These are phyloP conservation scores for Boletus mariae DNA, from an alignment of 1,284 basidiomycete genomes.

Conservation along the genomic window DNA sequence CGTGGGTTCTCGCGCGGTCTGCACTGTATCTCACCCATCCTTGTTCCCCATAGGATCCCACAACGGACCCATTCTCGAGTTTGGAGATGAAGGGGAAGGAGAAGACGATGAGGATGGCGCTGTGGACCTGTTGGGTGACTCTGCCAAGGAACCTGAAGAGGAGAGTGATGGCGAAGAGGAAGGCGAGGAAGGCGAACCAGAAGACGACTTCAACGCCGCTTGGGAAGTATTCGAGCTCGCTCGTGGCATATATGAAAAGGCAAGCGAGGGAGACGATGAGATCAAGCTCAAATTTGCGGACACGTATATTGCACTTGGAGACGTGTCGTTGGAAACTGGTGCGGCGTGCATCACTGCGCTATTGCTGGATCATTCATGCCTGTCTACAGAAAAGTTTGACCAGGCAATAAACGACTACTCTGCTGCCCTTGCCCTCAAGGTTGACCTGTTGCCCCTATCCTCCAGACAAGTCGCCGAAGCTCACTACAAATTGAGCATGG, in stretches of 20 bases:
- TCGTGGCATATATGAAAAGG: constrained; percentile 75
- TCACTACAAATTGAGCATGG: constrained; percentile 88
- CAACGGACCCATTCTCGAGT: constrained; percentile 62
- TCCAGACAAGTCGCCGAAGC: constrained; percentile 86
- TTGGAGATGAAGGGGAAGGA: constrained; percentile 71
- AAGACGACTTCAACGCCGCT: constrained; percentile 92
- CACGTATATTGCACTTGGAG: constrained; percentile 79
- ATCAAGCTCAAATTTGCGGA: constrained; percentile 77
- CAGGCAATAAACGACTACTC: constrained; percentile 85
- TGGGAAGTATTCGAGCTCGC: constrained; percentile 93
- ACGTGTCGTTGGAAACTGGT: constrained; percentile 90
- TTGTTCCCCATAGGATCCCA: constrained; percentile 20
- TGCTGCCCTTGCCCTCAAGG: constrained; percentile 68
- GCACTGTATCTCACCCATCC: not conserved
- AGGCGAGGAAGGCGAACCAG: constrained; percentile 68
- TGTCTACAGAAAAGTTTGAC: constrained; percentile 78
- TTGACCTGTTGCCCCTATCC: constrained; percentile 65
- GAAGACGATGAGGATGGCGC: constrained; percentile 40
- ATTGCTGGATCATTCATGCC: constrained; percentile 2
- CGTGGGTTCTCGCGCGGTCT: constrained; percentile 29
- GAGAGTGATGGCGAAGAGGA: constrained; percentile 47
- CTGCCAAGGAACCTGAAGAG: constrained; percentile 43
- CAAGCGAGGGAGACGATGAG: constrained; percentile 53
- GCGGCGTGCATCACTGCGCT: not conserved
- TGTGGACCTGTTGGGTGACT: constrained; percentile 62